Evolutionary conservation across 352 stramenopile species (phyloP), one percentile per base, ranked within the genome.

Genomic region (Pythium sukuiense): DNA sequence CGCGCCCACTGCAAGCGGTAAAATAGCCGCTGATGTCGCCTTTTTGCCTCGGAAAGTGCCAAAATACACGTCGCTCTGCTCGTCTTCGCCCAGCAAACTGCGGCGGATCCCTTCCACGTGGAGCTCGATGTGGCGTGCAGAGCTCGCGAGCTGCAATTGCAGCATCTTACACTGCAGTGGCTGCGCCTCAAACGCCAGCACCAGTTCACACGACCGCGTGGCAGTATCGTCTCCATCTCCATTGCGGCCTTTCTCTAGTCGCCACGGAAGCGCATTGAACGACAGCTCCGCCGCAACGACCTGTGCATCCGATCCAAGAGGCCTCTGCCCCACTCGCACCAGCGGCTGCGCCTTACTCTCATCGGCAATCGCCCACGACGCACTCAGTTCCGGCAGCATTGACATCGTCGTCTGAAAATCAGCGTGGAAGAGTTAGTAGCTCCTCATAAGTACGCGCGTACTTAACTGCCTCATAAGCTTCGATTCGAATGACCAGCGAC

Each of bases 51-150:
- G 81, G 39, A 87, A 88, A 14, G 85, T 93, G 55, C 85, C 85
- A 3, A 93, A 50, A 59, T 93, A 93, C 59, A 90, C 70, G 50
- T 92, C 81, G 3, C 76, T 77, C 20, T 76, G 60, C 65, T 93
- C 75, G 2, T 85, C 71, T 43, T 89, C 79, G 12, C 81, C 83
- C 30, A 92, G 55, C 33, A 93, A 24, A 33, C 69, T 93, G 53
- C 73, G 76, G 1, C 79, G 68, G 9, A 81, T 72, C 14, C 82
- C 80, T 12, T 84, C 69, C 0, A 78, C 70, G 56, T 88, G 80
- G 1, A 93, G 49, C 55, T 95, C 87, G 2, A 91, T 72, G 57
- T 95, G 82, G 6, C 87, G 80, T 39, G 85, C 87, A 1, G 83
- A 93, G 71, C 79, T 80, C 41, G 71, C 30, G 20, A 89, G 50